A percentile compares a stretch with the other conserved stretches of the same genome.
These are phyloP conservation scores for Trametes pubescens DNA, from an alignment of 1,284 basidiomycete genomes.

Conservation along the genomic window DNA sequence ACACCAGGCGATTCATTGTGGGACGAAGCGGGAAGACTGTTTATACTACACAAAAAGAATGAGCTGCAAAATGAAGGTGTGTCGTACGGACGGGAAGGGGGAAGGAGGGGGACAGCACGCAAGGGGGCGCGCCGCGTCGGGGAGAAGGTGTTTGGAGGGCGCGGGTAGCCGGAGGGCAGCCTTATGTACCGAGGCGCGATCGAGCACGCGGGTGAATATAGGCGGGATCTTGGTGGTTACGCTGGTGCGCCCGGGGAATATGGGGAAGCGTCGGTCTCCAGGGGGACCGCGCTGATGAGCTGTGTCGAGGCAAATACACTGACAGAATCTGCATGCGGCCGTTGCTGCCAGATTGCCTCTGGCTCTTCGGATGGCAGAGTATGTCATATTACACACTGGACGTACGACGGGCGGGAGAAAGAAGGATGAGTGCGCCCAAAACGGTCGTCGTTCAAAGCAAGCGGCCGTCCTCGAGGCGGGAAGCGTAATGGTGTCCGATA, in stretches of 20 bases:
- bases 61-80: conserved; percentile 35
- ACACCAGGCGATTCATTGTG: conserved; percentile 52
- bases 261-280: conserved; percentile 33
- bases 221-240: conserved; percentile 29
- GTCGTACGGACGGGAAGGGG: conserved; percentile 23
- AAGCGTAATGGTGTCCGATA: conserved; percentile 5
- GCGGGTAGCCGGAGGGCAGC: neutral
- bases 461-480: neutral
- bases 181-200: conserved; percentile 26
- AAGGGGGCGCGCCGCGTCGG: conserved; percentile 32
- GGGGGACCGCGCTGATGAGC: conserved; percentile 31
- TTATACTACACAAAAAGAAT: conserved; percentile 37
- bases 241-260: conserved; percentile 21
- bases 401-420: neutral
- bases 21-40: conserved; percentile 32
- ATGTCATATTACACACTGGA: neutral
- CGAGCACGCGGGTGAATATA: conserved; percentile 10
- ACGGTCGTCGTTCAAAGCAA: neutral
- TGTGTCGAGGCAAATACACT: conserved; percentile 10
- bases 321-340: conserved; percentile 15
- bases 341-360: conserved; percentile 1
- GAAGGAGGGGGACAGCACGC: conserved; percentile 23
- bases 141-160: conserved; percentile 21
- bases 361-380: neutral
- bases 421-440: conserved; percentile 1